Percentiles rank a stretch among this genome's conserved stretches.
These are phyloP conservation scores for Exutisphaerella laricina DNA, from an alignment of 2,329 filamentous ascomycete genomes.

Conservation along the genomic window DNA sequence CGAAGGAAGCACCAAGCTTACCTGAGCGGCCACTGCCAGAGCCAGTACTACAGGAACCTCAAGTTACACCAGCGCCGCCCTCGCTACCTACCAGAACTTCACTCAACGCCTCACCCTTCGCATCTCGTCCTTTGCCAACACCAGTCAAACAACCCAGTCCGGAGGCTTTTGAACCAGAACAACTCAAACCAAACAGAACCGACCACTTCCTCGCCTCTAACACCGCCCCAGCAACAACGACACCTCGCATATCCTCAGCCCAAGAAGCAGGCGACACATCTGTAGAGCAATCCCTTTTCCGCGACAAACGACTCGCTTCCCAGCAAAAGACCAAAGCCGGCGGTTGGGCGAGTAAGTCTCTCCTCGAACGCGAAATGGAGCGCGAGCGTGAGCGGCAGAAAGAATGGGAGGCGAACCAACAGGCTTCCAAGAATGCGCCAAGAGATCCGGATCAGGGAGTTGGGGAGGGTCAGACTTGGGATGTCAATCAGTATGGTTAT, in stretches of 20 bases:
- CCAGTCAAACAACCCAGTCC: conserved; percentile 11
- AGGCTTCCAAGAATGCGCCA: conserved; percentile 54
- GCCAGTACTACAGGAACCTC: conserved; percentile 9
- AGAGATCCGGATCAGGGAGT: conserved; percentile 55
- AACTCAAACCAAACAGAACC: conserved; percentile 44
- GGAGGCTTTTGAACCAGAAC: conserved; percentile 22
- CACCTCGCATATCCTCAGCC: conserved; percentile 32
- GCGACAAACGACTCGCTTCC: conserved; percentile 53
- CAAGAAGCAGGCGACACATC: conserved; percentile 45
- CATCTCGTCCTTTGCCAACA: conserved; percentile 24
- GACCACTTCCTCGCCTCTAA: conserved; percentile 55
- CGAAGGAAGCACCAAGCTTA: conserved; percentile 12
- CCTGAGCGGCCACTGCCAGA: conserved; percentile 23
- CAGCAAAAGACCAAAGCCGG: conserved; percentile 58
- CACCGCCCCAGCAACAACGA: conserved; percentile 46
- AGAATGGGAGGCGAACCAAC: conserved; percentile 74
- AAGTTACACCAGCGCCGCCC: conserved; percentile 26
- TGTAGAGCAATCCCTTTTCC: conserved; percentile 51
- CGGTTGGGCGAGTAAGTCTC: conserved; percentile 61
- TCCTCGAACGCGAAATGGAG: conserved; percentile 77
- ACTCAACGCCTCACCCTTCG: conserved; percentile 35
- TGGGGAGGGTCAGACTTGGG: conserved; percentile 66
- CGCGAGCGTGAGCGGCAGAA: conserved; percentile 68
- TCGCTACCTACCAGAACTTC: conserved; percentile 44
- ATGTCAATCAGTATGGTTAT: conserved; percentile 70